Evolutionary conservation across 768 basidiomycete species (phyloP).

Genomic region (Daedaleopsis sinensis): DNA sequence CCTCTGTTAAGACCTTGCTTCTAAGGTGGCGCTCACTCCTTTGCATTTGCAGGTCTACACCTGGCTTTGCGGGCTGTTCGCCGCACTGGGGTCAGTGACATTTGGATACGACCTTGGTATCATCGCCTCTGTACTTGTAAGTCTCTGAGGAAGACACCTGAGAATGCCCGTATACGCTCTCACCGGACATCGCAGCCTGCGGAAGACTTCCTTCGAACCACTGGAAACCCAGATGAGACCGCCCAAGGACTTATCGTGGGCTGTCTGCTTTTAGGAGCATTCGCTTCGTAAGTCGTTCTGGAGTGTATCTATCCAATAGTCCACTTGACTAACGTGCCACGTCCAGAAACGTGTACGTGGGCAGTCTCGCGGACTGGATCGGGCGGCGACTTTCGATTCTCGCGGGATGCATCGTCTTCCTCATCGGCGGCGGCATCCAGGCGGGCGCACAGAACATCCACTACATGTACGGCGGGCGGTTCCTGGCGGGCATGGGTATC

Average conservation of each 20-base stretch:
- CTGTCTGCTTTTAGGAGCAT: conserved; percentile 28
- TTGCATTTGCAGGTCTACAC: conserved; percentile 39
- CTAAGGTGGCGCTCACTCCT: not conserved
- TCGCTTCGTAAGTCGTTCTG: conserved; percentile 22
- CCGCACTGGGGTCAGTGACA: conserved; percentile 36
- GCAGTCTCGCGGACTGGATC: conserved; percentile 23
- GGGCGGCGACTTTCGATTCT: conserved; percentile 26
- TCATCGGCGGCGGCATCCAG: conserved; percentile 48
- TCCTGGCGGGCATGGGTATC: conserved; percentile 48
- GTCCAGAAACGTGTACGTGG: conserved; percentile 23
- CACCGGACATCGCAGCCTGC: conserved; percentile 16
- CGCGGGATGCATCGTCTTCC: conserved; percentile 27
- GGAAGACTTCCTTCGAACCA: conserved; percentile 21
- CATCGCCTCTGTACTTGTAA: conserved; percentile 47
- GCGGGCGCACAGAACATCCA: conserved; percentile 49
- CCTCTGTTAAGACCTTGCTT: not conserved
- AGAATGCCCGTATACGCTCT: not conserved
- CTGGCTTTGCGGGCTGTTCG: conserved; percentile 56
- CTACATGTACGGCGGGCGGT: conserved; percentile 53
- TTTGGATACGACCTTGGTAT: conserved; percentile 57
- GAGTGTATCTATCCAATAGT: no score
- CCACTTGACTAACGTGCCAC: no score
- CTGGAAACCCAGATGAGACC: conserved; percentile 23
- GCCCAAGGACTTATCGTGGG: conserved; percentile 27
- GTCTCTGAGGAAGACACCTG: not conserved